Conservation (phyloP, 2,329 filamentous ascomycete species). For the Aspergillus sp. region DNA sequence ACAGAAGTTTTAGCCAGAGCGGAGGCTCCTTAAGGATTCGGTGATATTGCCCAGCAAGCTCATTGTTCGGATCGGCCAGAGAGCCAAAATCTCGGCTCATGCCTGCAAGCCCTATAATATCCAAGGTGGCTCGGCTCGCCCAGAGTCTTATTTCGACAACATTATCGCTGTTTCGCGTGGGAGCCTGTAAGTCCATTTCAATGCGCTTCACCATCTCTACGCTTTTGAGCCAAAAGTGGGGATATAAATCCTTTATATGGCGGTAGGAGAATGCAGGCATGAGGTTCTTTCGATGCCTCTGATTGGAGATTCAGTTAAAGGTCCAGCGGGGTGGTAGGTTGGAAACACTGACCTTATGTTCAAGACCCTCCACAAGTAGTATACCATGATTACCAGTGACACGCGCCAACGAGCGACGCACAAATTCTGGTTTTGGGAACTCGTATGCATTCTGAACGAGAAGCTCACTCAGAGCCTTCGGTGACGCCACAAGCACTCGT, state of each 20-base stretch:
- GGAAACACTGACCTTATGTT: conserved; percentile 63
- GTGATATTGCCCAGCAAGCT: conserved; percentile 49
- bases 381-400: conserved; percentile 42
- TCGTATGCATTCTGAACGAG: conserved; percentile 69
- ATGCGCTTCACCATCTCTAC: conserved; percentile 66
- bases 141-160: conserved; percentile 61
- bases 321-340: neutral
- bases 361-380: conserved; percentile 83
- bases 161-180: conserved; percentile 34
- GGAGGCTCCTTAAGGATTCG: conserved; percentile 24
- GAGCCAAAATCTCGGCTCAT: conserved; percentile 70
- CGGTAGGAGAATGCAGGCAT: conserved; percentile 83
- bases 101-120: conserved; percentile 73
- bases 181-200: conserved; percentile 40
- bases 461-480: conserved; percentile 69
- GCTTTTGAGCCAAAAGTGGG: conserved; percentile 78
- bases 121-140: conserved; percentile 68
- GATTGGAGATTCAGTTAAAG: neutral
- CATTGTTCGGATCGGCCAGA: conserved; percentile 59
- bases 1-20: conserved; percentile 46
- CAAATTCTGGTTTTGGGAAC: conserved; percentile 61
- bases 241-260: conserved; percentile 81
- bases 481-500: conserved; percentile 59
- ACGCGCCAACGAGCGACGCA: conserved; percentile 42
- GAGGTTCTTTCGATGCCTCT: conserved; percentile 69